Evolutionary conservation across 2,329 filamentous ascomycete genomes (phyloP), one percentile per base, ranked within the genome.

Genomic region (Biscogniauxia mediterranea): DNA sequence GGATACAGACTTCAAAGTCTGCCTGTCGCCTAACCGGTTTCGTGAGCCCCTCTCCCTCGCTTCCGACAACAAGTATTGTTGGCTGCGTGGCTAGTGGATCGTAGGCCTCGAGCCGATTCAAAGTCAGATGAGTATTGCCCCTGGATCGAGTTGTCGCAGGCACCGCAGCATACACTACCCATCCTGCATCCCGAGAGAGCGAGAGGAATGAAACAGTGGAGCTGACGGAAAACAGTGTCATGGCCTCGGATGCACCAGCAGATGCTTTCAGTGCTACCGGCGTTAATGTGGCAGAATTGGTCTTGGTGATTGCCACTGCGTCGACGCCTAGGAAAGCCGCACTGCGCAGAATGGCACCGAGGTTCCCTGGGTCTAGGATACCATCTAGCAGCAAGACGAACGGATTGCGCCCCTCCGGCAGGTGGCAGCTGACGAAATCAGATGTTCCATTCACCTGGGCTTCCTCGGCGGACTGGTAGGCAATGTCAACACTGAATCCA

Each of bases 321-420:
- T 93, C 91, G 5, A 92, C 89, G 21, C 94, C 94, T n/a, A 98
- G 85, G 75, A 95, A 98, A 70, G 92, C 90, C 2, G 93, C 92
- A 5, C 92, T 92, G 42, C 95, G 90, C 52, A 98, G 82, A 62
- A 98, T 94, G 21, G 89, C 92, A 51, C 95, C 95, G 0, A 98
- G 80, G 72, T 99, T 99, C 25, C 92, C 93, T 0, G 93, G 90
- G 71, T 99, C 94, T 9, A 92, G 78, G 46, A 96, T 88, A 58
- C 89, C 85, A 68, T 95, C 89, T 1, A 95, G 79, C 32, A 94
- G 78, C 1, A 96, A 78, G 8, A 96, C 80, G 28, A 96, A 81
- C 0, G 92, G 92, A 56, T 88, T 85, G 58, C 85, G 68, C 72
- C 70, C n/a, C 71, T 70, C 25, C 73, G 74, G 59, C 78, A 81